A percentile compares a stretch with the other conserved stretches of the same genome.
Conservation (phyloP, 2,329 filamentous ascomycete genomes). For the Ophiostoma himal-ulmi region DNA sequence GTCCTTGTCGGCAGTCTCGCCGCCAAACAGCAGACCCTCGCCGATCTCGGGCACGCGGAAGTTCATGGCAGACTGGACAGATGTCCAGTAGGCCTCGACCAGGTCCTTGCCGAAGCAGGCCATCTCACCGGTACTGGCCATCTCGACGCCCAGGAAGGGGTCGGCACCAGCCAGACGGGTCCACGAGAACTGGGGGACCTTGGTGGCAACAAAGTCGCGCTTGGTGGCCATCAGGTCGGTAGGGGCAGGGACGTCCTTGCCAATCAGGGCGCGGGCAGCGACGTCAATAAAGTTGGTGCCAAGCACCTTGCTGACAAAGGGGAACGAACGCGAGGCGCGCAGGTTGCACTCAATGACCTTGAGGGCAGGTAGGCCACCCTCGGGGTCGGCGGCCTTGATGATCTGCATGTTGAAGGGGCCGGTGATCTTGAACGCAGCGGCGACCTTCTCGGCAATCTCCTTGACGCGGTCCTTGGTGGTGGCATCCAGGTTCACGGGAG, state of each 20-base stretch:
- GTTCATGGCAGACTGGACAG: constrained; percentile 96
- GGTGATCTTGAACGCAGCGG: constrained; percentile 97
- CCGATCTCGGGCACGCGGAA: constrained; percentile 94
- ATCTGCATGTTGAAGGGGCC: constrained; percentile 91
- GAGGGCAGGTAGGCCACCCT: constrained; percentile 97
- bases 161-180: constrained; percentile 95
- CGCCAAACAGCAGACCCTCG: constrained; percentile 91
- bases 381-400: constrained; percentile 92
- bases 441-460: constrained; percentile 93
- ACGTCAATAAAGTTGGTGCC: constrained; percentile 94
- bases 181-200: constrained; percentile 99
- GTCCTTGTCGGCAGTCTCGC: constrained; percentile 56
- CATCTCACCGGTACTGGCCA: constrained; percentile 95
- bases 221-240: constrained; percentile 83
- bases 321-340: constrained; percentile 90
- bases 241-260: constrained; percentile 70
- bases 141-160: constrained; percentile 95
- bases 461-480: constrained; percentile 79
- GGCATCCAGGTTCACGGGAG: constrained; percentile 73
- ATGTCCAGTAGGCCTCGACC: constrained; percentile 95
- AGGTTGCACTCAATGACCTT: constrained; percentile 99
- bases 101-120: constrained; percentile 97
- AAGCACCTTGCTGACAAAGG: constrained; percentile 98
- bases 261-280: constrained; percentile 85
- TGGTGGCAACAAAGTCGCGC: constrained; percentile 90